Percentiles rank a stretch among this genome's conserved stretches.
Evolutionary conservation across 345 rosid species (phyloP).

Genomic region (Moringa oleifera): DNA sequence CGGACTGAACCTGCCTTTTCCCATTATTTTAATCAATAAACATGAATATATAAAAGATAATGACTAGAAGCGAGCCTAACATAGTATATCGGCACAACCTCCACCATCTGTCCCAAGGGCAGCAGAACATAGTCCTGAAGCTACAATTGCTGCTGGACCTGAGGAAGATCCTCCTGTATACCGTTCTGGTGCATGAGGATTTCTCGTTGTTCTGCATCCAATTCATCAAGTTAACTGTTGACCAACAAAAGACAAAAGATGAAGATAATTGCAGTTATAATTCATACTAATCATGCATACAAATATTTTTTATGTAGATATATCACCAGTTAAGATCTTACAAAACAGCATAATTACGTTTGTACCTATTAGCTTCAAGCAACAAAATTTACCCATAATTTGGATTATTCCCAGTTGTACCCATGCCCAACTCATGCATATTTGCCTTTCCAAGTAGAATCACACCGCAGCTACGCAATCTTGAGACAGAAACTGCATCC

Average conservation of each 20-base stretch:
- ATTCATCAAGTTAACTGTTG: too few species aligned
- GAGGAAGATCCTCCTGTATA: slow-evolving; percentile 96
- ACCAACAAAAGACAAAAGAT: too few species aligned
- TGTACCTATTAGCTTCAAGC: slow-evolving; percentile 1
- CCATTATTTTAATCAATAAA: slow-evolving; percentile 14
- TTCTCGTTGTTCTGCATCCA: slow-evolving; percentile 75
- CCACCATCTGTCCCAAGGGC: slow-evolving; percentile 95
- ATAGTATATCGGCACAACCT: slow-evolving; percentile 45
- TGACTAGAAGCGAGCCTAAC: slow-evolving; percentile 7
- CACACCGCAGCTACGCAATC: slow-evolving; percentile 74
- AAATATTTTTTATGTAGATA: too few species aligned
- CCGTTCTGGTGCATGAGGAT: slow-evolving; percentile 77
- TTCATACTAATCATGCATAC: too few species aligned
- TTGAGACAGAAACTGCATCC: slow-evolving; percentile 70
- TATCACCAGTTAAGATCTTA: not conserved
- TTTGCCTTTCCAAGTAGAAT: slow-evolving; percentile 84
- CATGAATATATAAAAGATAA: slow-evolving; percentile 7
- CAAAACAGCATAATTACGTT: too few species aligned
- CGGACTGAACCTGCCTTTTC: slow-evolving; percentile 71
- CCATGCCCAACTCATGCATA: slow-evolving; percentile 96
- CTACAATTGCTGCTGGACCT: slow-evolving; percentile 89
- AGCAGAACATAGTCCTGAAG: slow-evolving; percentile 89
- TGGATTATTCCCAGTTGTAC: slow-evolving; percentile 89
- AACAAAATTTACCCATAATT: slow-evolving; percentile 69
- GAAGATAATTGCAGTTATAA: too few species aligned